Percentiles rank a stretch among this genome's conserved stretches.
These are phyloP conservation scores for Vaccinium myrtillus DNA, from an alignment of 148 eudicot species.

Conservation along the genomic window DNA sequence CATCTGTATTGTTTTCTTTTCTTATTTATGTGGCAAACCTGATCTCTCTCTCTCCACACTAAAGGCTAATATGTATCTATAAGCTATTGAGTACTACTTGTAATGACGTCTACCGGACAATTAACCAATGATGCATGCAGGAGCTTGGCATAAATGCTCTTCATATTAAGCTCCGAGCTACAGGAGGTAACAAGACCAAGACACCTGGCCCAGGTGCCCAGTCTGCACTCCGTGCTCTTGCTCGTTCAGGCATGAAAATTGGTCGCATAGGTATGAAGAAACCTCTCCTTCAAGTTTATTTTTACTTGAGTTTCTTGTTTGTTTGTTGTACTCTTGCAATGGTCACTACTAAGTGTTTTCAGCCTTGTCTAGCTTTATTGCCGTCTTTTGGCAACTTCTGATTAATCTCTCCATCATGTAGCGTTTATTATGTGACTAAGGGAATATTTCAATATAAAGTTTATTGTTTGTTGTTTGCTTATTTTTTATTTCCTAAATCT, in stretches of 20 bases:
- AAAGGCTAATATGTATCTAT: background rate
- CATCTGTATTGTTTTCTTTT: too few species aligned
- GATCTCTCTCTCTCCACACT: background rate
- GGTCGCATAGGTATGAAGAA: constrained; percentile 18
- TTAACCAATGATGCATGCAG: background rate
- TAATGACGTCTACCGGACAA: background rate
- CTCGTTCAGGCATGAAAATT: constrained; percentile 24
- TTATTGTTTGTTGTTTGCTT: background rate
- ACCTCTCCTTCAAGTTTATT: background rate
- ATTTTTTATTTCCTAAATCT: background rate
- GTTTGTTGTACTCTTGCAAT: background rate
- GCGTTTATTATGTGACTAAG: background rate
- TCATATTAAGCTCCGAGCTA: constrained; percentile 27
- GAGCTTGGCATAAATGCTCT: constrained; percentile 23
- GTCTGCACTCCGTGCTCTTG: constrained; percentile 24
- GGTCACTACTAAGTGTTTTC: background rate
- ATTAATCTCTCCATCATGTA: too few species aligned
- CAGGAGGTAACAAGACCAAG: constrained; percentile 24
- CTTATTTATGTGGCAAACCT: too few species aligned
- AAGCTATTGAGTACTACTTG: background rate
- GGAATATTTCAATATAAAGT: too few species aligned
- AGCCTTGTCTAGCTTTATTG: background rate
- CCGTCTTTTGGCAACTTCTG: background rate
- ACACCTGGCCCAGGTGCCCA: constrained; percentile 27
- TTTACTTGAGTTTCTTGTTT: background rate